Conservation (phyloP, 2,329 filamentous ascomycete species). For the Bipolaris cookei region DNA sequence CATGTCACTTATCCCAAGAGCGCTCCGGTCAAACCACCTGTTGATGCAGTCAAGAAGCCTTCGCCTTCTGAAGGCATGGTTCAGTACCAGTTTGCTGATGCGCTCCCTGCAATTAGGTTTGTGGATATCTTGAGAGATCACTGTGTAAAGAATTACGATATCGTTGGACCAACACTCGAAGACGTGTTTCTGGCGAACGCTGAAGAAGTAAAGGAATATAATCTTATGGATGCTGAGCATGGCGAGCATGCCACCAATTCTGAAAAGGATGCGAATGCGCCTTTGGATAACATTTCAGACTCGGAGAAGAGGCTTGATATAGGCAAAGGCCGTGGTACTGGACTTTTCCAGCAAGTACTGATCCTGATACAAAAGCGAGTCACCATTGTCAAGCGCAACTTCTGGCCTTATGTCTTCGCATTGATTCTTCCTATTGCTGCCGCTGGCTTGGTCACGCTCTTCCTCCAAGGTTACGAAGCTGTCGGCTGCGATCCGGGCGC, state of each 20-base stretch:
- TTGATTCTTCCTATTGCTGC: conserved; percentile 80
- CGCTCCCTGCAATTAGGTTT: conserved; percentile 72
- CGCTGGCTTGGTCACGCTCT: conserved; percentile 78
- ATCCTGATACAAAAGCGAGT: conserved; percentile 80
- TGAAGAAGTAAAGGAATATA: conserved; percentile 72
- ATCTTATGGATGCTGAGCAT: conserved; percentile 37
- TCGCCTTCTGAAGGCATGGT: conserved; percentile 65
- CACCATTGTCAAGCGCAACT: conserved; percentile 79
- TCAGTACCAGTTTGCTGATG: conserved; percentile 74
- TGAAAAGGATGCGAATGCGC: conserved; percentile 30
- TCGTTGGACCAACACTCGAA: conserved; percentile 88
- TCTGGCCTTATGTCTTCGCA: conserved; percentile 75
- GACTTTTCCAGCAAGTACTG: conserved; percentile 71
- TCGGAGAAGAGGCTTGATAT: conserved; percentile 53
- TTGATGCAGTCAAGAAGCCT: conserved; percentile 51
- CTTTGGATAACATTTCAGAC: conserved; percentile 41
- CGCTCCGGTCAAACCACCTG: conserved; percentile 58
- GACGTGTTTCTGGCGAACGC: conserved; percentile 89
- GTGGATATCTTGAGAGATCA: conserved; percentile 71
- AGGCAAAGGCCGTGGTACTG: conserved; percentile 71
- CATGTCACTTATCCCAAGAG: conserved; percentile 61
- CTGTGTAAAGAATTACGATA: conserved; percentile 77
- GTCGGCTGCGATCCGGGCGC: conserved; percentile 55
- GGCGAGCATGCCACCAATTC: conserved; percentile 28
- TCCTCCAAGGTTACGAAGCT: conserved; percentile 65